Base-by-base conservation (phyloP, 345 rosid species). In the Populus deltoides region DNA sequence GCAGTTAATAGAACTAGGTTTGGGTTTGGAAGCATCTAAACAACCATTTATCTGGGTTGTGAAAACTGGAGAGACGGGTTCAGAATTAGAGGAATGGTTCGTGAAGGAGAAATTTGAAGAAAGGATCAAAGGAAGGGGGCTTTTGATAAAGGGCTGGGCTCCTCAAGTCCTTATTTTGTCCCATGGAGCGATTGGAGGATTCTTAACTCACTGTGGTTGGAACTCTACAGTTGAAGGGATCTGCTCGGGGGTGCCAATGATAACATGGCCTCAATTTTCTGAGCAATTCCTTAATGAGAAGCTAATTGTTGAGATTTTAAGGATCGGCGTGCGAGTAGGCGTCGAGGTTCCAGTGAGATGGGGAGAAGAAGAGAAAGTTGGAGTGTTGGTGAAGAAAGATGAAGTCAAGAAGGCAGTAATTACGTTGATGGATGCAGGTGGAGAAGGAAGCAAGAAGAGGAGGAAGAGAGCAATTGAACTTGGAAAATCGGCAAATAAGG, bases 161-260 rank as follows among this genome's bases (percentile, higher is more conserved):
- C 98, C 98, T 8, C 98, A 94, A 76, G 86, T 92, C 33, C 78
- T 90, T 31, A 89, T 94, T 22, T 78, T 94, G 20, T 89, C 97
- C 39, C 97, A 94, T 82, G 81, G 73, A 16, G 79, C 96, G 7
- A 75, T 89, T 6, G 90, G 90, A 55, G 98, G 94, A 36, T 94
- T 94, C 81, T 62, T 94, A 73, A 91, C 94, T 0, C 98, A 93
- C 39, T 91, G 97, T 15, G 98, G 98, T 6, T 94, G 98, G 98
- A 94, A 94, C 84, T 94, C 98, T 36, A 88, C 92, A 1, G 51
- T 89, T 17, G 98, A 94, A 82, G 92, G 90, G 5, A 68, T 92
- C 7, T 86, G 86, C 73, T 75, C 78, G 0, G 93, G 91, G 20
- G 73, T 94, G 63, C 98, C 97, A 1, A 77, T 94, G 90, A 86